Evolutionary conservation across 2,329 filamentous ascomycete species (phyloP), one percentile per base, ranked within the genome.

Genomic region (Penicillium decumbens): DNA sequence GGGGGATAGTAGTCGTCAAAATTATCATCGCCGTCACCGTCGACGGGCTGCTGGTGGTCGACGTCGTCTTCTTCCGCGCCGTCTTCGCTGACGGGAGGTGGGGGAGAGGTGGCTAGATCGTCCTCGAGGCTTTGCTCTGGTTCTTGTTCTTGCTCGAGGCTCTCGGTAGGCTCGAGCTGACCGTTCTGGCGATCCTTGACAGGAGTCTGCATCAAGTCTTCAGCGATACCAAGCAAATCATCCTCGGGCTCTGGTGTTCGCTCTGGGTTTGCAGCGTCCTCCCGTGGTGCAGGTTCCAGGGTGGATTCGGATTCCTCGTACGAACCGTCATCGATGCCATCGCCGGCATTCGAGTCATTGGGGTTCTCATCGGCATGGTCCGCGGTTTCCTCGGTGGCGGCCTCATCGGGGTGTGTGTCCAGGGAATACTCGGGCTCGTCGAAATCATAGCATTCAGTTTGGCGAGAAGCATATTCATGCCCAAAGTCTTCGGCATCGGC

Each of bases 1-100:
- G 38, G 38, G 10, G 38, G 38, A 9, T 40, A 40, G 7, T 40
- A 40, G 23, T 27, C 38, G 24, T 60, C 61, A 38, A 62, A 66
- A 43, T 72, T 68, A 48, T 72, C 71, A 41, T 77, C 71, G 28
- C 59, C 61, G 9, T 66, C 58, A 24, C 61, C 63, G 35, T 77
- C 71, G 23, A 56, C 63, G 13, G 33, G 12, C 33, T 37, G 15
- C 7, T 37, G 33, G 18, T 66, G 56, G 20, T 61, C 62, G 37
- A 60, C 56, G 6, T 58, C 41, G 9, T 65, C 49, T 24, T 66
- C 61, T 28, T 65, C 57, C n/a, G 24, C 43, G 15, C 61, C 58
- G 7, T 63, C 47, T 23, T 49, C 38, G 7, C 45, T 38, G 35
- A 39, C 44, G 23, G 43, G 28, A 32, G 43, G 28, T 30, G 51